These are phyloP conservation scores for Phallus indusiatus DNA, from an alignment of 768 basidiomycete genomes.

Conservation along the genomic window DNA sequence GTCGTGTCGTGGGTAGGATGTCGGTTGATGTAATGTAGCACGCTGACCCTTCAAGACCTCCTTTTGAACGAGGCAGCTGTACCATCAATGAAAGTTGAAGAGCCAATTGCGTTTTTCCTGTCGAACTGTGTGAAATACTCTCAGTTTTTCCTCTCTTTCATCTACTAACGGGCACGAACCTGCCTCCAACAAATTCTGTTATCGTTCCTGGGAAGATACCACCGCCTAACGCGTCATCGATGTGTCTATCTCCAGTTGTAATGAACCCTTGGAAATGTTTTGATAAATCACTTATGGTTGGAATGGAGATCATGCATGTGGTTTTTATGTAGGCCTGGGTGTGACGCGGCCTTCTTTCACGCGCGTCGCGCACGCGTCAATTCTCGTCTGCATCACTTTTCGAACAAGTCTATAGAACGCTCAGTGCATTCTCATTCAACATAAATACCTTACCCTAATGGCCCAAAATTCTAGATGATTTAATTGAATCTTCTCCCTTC, in stretches of 20 bases:
- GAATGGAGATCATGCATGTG: neutral
- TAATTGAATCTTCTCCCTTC: no score
- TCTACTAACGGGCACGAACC: slow-evolving; percentile 39
- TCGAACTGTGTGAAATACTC: slow-evolving; percentile 44
- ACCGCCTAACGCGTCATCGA: slow-evolving; percentile 69
- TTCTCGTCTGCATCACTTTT: no score
- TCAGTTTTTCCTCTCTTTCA: slow-evolving; percentile 7
- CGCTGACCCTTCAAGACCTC: slow-evolving; percentile 55
- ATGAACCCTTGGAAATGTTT: slow-evolving; percentile 16
- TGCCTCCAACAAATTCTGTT: slow-evolving; percentile 86
- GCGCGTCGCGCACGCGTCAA: no score
- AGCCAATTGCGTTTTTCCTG: slow-evolving; percentile 91
- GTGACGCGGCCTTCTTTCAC: no score
- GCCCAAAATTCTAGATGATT: no score
- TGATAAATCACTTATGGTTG: neutral
- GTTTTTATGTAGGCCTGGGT: no score
- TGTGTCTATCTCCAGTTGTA: slow-evolving; percentile 61
- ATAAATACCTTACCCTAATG: no score
- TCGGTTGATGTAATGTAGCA: slow-evolving; percentile 75
- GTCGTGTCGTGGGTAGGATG: slow-evolving; percentile 54
- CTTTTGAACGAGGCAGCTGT: slow-evolving; percentile 51
- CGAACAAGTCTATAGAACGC: no score
- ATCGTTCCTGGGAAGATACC: slow-evolving; percentile 72
- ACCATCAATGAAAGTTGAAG: slow-evolving; percentile 74
- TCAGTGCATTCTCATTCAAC: no score